phyloP scores from a whole-genome alignment of 306 rosid genomes.

The Begonia masoniana region DNA sequence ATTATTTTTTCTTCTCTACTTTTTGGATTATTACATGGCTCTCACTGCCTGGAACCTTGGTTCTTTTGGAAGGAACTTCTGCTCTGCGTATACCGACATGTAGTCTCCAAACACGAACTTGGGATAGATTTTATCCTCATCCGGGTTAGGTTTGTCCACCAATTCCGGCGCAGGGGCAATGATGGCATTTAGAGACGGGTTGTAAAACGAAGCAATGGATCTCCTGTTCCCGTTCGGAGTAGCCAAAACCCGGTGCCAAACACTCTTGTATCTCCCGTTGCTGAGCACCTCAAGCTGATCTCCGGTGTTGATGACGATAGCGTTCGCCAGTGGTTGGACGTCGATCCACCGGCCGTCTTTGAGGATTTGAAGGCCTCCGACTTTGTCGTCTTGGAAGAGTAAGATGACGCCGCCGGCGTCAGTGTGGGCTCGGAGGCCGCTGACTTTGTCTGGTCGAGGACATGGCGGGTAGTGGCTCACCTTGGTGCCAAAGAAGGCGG shows the following conservation, averaged over 20 bases:
- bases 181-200: constrained; percentile 69
- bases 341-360: constrained; percentile 77
- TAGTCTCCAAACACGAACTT: constrained; percentile 76
- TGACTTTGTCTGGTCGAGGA: constrained; percentile 54
- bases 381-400: constrained; percentile 74
- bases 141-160: constrained; percentile 27
- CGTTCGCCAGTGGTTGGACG: constrained; percentile 62
- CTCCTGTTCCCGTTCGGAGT: constrained; percentile 46
- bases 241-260: constrained; percentile 71
- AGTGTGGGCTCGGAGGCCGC: constrained; percentile 81
- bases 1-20: neutral
- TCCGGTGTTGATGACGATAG: constrained; percentile 80
- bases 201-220: constrained; percentile 80
- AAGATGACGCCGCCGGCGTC: constrained; percentile 88
- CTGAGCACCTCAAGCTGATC: constrained; percentile 87
- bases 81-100: constrained; percentile 72
- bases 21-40: constrained; percentile 25
- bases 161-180: constrained; percentile 66
- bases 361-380: constrained; percentile 79
- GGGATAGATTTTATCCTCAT: constrained; percentile 43
- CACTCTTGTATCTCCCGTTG: constrained; percentile 81
- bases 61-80: constrained; percentile 81
- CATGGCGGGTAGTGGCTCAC: constrained; percentile 95
- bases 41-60: constrained; percentile 68
- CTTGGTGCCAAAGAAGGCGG: constrained; percentile 75